phyloP scores from a whole-genome alignment of 768 basidiomycete species.

The Suillus decipiens region DNA sequence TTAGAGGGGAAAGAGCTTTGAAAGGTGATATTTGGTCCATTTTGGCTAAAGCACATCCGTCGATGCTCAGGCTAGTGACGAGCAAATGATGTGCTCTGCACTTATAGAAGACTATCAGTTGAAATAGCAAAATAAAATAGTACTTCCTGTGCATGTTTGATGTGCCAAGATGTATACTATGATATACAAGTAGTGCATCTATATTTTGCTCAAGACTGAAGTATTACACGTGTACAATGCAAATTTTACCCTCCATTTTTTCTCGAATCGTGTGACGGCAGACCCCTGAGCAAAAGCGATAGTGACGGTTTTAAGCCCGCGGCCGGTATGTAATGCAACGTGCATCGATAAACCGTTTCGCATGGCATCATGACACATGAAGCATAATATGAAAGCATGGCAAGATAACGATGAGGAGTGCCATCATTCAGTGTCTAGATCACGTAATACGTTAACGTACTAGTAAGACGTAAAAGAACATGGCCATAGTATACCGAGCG shows the following conservation, averaged over 20 bases:
- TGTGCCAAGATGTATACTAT: no score
- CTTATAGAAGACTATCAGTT: no score
- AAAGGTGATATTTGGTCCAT: neutral
- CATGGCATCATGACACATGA: slow-evolving; percentile 1
- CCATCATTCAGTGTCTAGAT: neutral
- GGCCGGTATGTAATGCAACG: neutral
- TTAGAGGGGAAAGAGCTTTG: slow-evolving; percentile 17
- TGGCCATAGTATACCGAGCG: neutral
- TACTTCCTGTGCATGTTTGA: neutral
- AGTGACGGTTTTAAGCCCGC: neutral
- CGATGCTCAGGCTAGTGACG: neutral
- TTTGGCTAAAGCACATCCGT: neutral
- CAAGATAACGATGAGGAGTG: neutral
- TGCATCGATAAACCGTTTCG: neutral
- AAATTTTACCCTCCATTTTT: neutral
- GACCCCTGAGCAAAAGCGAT: neutral
- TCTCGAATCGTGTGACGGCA: neutral
- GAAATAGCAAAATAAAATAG: neutral
- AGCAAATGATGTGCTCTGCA: neutral
- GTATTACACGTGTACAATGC: neutral
- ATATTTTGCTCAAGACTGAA: neutral
- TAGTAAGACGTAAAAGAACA: neutral
- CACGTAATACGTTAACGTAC: neutral
- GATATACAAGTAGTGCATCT: no score
- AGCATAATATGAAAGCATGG: slow-evolving; percentile 4